Base-by-base conservation (phyloP, 768 basidiomycete species). In the Kwoniella shandongensis region DNA sequence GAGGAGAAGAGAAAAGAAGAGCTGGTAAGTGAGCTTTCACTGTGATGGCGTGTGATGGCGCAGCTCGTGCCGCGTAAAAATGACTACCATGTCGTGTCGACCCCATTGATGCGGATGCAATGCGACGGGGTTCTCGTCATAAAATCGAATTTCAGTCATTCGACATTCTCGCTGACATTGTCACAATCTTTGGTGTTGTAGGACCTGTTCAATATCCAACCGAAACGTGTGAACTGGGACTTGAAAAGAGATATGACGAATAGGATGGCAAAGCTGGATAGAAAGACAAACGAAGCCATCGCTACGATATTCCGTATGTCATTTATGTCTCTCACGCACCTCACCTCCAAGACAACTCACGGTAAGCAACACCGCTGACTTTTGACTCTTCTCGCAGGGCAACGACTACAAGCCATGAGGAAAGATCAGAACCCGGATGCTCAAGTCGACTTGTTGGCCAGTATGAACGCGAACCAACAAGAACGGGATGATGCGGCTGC, bases 251-350 rank as follows among this genome's bases (percentile, higher is more conserved):
- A 74, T 68, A 85, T 93, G 79, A 89, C 93, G 55, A 90, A 88
- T 79, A 58, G 75, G n/a, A 76, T 74, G 73, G 83, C 86, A 7
- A 92, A 86, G 72, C 80, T 98, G n/a, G 92, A 96, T 69, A 80
- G 89, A 66, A 87, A 85, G 78, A 96, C 91, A 1, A 89, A 93
- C 60, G 89, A 93, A 76, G 85, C 92, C 4, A 89, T 97, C 61
- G 89, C 93, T 69, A 88, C 86, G 2, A 82, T 97, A 20, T 97
- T 97, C 69, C 86, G 94, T 97, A 67, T 73, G 91, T 81, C 48
- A 4, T 29, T 41, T 23, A 6, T 49, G 2, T 35, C 36, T 23
- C 36, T 25, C n/a, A 49, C 29, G 36, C 41, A 6, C 36, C 47
- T 17, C 30, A 32, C 17, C 36, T n/a, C n/a, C 17, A 13, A 35